phyloP scores from a whole-genome alignment of 306 rosid species.

The Cyamopsis tetragonoloba region DNA sequence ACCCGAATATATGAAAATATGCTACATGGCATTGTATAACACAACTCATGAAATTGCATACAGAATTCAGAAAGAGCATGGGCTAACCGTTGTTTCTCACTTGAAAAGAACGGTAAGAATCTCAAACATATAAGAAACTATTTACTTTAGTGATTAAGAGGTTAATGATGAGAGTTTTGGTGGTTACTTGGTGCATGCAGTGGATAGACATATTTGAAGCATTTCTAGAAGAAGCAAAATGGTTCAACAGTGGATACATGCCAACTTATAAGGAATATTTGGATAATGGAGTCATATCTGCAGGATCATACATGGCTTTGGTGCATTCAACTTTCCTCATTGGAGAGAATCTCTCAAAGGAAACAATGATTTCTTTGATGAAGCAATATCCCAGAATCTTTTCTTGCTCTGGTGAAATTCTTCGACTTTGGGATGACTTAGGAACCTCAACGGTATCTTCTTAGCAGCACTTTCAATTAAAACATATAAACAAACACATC shows the following conservation, averaged over 20 bases:
- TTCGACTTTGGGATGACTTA: constrained; percentile 46
- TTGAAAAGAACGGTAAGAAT: constrained; percentile 39
- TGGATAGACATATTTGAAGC: constrained; percentile 52
- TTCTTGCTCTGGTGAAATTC: constrained; percentile 40
- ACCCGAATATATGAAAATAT: constrained; percentile 45
- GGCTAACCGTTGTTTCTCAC: constrained; percentile 21
- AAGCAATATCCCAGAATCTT: constrained; percentile 43
- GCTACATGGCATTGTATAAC: constrained; percentile 43
- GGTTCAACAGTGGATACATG: constrained; percentile 28
- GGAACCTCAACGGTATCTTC: constrained; percentile 43
- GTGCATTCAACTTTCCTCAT: constrained; percentile 43
- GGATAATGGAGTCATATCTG: constrained; percentile 39
- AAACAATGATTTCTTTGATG: constrained; percentile 33
- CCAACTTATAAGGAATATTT: constrained; percentile 33
- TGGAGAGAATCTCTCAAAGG: constrained; percentile 29
- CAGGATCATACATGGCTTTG: constrained; percentile 47
- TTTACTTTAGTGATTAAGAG: neutral
- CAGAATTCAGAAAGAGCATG: constrained; percentile 32
- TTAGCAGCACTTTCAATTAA: neutral
- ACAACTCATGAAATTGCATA: constrained; percentile 43
- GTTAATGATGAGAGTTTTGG: neutral
- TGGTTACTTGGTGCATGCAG: constrained; percentile 31
- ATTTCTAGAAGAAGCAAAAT: constrained; percentile 45
- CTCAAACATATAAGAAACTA: neutral
- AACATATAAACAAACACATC: neutral